Evolutionary conservation across 1,284 basidiomycete genomes (phyloP), one percentile per base, ranked within the genome.

Genomic region (Melampsora abietis-canadensis): DNA sequence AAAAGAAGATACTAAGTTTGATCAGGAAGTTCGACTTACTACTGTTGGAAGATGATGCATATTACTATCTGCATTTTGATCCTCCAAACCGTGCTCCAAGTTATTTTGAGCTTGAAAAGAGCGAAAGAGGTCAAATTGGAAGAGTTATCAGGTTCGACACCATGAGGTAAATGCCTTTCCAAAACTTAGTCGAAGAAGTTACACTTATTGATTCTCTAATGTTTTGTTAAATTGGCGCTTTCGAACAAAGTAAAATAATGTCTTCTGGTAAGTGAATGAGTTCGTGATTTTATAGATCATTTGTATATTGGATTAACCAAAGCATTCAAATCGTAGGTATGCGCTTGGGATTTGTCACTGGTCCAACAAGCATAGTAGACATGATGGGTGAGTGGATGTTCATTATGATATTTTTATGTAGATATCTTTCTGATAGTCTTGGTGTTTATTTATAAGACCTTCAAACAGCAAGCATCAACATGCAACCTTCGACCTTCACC

Each of bases 241-340:
- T 77, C 93, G 27, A 87, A 92, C 47, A 91, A 94, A 81, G 92
- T 73, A 97, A 97, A 84, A 85, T 95, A 59, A 84, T 94, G 24
- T 91, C 90, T 10, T 88, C 89, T 15, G 92, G 92, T 66, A 78
- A 81, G 70, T 77, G 82, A 48, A 77, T 40, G 79, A 73, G 6
- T 12, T 12, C 6, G 1, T 40, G 37, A 40, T 8, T 40, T 40
- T 40, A 40, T 5, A 12, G 10, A 4, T 12, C 37, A 40, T 40
- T 40, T 5, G 12, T 8, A 12, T 12, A 6, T 40, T 40, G 37
- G 37, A 40, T 40, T 40, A 12, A 40, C 10, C 37, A 40, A 40
- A 10, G 6, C 37, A 70, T 76, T n/a, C 12, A 37, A 31, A 19
- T 47, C 40, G 10, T 61, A 31, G 83, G 83, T 14, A 80, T 84